Percentiles rank a stretch among this genome's conserved stretches.
Evolutionary conservation across 176 grass and related monocot genomes (phyloP).

Genomic region (Pontederia crassipes): DNA sequence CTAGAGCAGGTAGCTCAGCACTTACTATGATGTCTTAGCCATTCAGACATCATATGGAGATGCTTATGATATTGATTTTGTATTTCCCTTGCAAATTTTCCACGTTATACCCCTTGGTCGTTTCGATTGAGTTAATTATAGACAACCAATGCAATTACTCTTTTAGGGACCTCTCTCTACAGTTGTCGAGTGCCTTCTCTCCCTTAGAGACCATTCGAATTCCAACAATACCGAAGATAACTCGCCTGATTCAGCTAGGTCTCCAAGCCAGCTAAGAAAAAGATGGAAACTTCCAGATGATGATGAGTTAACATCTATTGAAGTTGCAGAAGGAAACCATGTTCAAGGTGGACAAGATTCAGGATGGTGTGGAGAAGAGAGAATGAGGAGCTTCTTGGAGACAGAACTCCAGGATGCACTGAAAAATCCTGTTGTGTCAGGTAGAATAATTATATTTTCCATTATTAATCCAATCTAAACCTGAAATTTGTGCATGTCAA

Average conservation of each 20-base stretch:
- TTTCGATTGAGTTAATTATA: too few species aligned
- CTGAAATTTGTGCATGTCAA: too few species aligned
- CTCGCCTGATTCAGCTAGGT: neutral
- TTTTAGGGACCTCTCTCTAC: constrained; percentile 12
- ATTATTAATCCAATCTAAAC: too few species aligned
- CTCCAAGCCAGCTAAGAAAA: constrained; percentile 10
- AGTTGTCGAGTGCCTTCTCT: constrained; percentile 15
- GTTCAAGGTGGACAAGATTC: neutral
- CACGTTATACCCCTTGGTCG: too few species aligned
- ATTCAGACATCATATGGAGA: neutral
- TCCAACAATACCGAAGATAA: constrained; percentile 1
- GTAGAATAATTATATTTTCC: too few species aligned
- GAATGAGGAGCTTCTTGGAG: too few species aligned
- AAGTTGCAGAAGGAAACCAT: neutral
- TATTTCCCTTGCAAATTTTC: too few species aligned
- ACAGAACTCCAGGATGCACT: too few species aligned
- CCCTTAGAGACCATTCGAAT: constrained; percentile 4
- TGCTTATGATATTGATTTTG: neutral
- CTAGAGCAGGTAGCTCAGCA: constrained; percentile 9
- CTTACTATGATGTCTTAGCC: neutral
- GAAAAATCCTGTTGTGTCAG: too few species aligned
- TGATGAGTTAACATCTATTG: neutral
- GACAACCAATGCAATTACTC: neutral
- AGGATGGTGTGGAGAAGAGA: too few species aligned
- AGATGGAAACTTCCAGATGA: constrained; percentile 19